Conservation (phyloP, 495 filamentous ascomycete species). For the Lophium mytilinum region DNA sequence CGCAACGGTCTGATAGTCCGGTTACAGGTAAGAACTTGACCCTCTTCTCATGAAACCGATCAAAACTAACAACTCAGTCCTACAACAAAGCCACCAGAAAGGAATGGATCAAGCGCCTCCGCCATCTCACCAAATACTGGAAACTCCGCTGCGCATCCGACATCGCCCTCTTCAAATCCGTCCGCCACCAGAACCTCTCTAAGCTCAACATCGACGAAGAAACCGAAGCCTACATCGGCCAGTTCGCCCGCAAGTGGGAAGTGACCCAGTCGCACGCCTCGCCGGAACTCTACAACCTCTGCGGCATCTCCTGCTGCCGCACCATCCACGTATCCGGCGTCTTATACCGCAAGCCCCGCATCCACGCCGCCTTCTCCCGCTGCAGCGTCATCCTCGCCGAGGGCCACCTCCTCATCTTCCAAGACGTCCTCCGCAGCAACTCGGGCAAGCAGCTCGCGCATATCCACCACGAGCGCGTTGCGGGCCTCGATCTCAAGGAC, state of each 20-base stretch:
- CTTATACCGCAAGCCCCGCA: slow-evolving; percentile 60
- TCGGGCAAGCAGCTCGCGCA: slow-evolving; percentile 52
- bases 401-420: slow-evolving; percentile 59
- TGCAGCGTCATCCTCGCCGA: slow-evolving; percentile 56
- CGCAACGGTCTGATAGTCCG: slow-evolving; percentile 57
- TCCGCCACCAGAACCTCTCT: slow-evolving; percentile 54
- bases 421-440: slow-evolving; percentile 47
- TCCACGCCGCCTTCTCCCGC: slow-evolving; percentile 54
- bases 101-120: slow-evolving; percentile 59
- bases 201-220: slow-evolving; percentile 62
- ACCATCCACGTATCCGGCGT: slow-evolving; percentile 50
- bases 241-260: slow-evolving; percentile 67
- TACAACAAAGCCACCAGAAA: slow-evolving; percentile 49
- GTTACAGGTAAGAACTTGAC: slow-evolving; percentile 40
- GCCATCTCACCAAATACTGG: slow-evolving; percentile 58
- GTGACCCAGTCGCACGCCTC: slow-evolving; percentile 58
- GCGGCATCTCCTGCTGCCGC: slow-evolving; percentile 56
- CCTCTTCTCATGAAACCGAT: neutral
- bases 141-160: slow-evolving; percentile 50
- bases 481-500: slow-evolving; percentile 52
- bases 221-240: slow-evolving; percentile 58
- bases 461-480: slow-evolving; percentile 55
- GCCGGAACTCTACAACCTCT: slow-evolving; percentile 62
- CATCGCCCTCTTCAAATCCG: slow-evolving; percentile 46
- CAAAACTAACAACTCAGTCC: slow-evolving; percentile 29